A percentile compares a stretch with the other conserved stretches of the same genome.
These are phyloP conservation scores for Peronospora belbahrii DNA, from an alignment of 352 stramenopile genomes.

Conservation along the genomic window DNA sequence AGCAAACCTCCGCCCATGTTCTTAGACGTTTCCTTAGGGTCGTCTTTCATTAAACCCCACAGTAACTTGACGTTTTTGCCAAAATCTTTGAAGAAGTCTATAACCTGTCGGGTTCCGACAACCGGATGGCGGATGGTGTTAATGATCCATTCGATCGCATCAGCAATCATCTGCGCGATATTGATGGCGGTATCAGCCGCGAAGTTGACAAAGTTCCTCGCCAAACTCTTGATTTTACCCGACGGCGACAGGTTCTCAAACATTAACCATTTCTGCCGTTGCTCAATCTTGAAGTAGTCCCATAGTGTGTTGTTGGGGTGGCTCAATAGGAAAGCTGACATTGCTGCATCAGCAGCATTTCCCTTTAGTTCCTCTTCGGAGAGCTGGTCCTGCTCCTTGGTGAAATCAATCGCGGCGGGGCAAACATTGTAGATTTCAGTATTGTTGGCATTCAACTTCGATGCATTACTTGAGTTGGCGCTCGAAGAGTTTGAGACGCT, in stretches of 20 bases:
- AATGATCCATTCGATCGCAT: constrained; percentile 12
- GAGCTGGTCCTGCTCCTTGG: constrained; percentile 14
- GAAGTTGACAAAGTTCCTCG: constrained; percentile 4
- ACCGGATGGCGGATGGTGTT: constrained; percentile 11
- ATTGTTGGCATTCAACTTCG: neutral
- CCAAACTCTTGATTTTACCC: constrained; percentile 2
- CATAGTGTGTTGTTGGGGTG: constrained; percentile 20
- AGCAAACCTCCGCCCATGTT: constrained; percentile 24
- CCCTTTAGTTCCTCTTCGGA: constrained; percentile 15
- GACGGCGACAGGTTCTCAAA: constrained; percentile 3
- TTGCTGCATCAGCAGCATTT: constrained; percentile 16
- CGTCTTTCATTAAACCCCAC: constrained; percentile 15
- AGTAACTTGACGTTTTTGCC: constrained; percentile 14
- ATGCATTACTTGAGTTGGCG: constrained; percentile 1
- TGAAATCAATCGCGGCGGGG: constrained; percentile 15
- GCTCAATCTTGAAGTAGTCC: constrained; percentile 19
- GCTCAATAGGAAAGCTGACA: constrained; percentile 15
- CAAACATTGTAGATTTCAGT: constrained; percentile 22
- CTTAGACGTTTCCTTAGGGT: constrained; percentile 14
- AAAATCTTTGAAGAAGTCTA: constrained; percentile 11
- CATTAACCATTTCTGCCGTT: constrained; percentile 8
- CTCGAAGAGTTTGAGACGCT: neutral
- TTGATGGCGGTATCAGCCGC: constrained; percentile 5
- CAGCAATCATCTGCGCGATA: constrained; percentile 2
- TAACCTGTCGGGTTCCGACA: constrained; percentile 5